Percentiles rank a stretch among this genome's conserved stretches.
Conservation (phyloP, 2,329 filamentous ascomycete genomes). For the Coleophoma crateriformis region DNA sequence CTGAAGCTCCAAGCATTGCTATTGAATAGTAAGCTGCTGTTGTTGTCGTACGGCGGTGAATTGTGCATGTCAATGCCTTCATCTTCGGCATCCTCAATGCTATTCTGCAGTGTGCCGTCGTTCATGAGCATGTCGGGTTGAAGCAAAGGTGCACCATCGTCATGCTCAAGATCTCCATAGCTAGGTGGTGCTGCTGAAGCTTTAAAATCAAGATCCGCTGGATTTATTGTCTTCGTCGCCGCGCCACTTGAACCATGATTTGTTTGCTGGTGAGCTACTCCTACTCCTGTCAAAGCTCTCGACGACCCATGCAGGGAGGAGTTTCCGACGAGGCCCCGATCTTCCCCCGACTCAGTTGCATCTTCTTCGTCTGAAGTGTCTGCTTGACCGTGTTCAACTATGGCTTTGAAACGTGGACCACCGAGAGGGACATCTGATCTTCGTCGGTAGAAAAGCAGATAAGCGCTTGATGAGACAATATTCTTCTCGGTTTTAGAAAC, state of each 20-base stretch:
- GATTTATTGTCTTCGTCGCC: slow-evolving; percentile 21
- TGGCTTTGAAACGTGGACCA: slow-evolving; percentile 66
- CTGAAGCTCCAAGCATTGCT: slow-evolving; percentile 13
- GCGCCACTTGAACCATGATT: slow-evolving; percentile 46
- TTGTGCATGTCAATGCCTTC: slow-evolving; percentile 22
- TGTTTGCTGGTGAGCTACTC: slow-evolving; percentile 64
- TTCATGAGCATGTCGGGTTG: slow-evolving; percentile 11
- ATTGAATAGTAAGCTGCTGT: background rate
- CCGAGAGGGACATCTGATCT: slow-evolving; percentile 74
- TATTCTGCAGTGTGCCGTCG: slow-evolving; percentile 12
- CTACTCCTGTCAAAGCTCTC: slow-evolving; percentile 77
- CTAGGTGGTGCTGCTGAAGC: slow-evolving; percentile 9
- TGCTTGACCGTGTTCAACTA: slow-evolving; percentile 56
- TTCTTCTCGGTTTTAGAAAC: slow-evolving; percentile 57
- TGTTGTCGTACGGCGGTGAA: slow-evolving; percentile 8
- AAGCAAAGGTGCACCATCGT: slow-evolving; percentile 12
- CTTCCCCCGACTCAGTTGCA: slow-evolving; percentile 67
- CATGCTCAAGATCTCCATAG: slow-evolving; percentile 17
- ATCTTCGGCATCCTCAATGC: slow-evolving; percentile 17
- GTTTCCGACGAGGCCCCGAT: slow-evolving; percentile 74
- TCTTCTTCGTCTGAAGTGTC: slow-evolving; percentile 27
- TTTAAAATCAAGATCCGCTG: slow-evolving; percentile 12
- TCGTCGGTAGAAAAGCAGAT: slow-evolving; percentile 92
- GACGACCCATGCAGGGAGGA: slow-evolving; percentile 87
- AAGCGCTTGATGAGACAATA: slow-evolving; percentile 73